Evolutionary conservation across 2,329 filamentous ascomycete species (phyloP).

Genomic region (Phyllosticta citrichinensis): DNA sequence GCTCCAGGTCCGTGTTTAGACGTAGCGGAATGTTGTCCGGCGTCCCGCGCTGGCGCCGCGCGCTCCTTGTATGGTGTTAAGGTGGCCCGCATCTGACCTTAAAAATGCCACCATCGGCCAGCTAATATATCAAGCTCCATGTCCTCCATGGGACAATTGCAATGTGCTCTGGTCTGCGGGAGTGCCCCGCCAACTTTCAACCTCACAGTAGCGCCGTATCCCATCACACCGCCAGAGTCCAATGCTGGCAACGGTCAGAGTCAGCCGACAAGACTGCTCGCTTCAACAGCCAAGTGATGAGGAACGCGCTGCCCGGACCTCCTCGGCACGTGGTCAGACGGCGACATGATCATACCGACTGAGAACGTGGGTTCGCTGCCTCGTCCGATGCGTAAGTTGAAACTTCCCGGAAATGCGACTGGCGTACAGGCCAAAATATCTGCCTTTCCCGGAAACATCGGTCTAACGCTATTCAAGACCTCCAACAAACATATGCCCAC

Average conservation of each 20-base stretch:
- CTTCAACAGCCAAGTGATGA: background rate
- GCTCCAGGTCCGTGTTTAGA: background rate
- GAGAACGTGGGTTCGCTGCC: conserved; percentile 10
- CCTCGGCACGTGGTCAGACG: background rate
- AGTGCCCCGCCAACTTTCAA: background rate
- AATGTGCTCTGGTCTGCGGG: background rate
- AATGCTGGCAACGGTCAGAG: background rate
- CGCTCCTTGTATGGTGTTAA: background rate
- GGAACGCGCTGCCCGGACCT: background rate
- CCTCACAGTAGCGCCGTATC: background rate
- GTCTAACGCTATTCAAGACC: conserved; percentile 5
- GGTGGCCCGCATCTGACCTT: background rate
- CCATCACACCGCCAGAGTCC: background rate
- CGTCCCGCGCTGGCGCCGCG: background rate
- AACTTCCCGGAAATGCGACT: background rate
- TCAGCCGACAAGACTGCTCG: background rate
- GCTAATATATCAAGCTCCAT: background rate
- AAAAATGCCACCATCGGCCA: background rate
- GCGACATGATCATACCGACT: conserved; percentile 4
- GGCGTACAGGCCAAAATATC: background rate
- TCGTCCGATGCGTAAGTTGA: conserved; percentile 9
- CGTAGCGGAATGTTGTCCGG: background rate
- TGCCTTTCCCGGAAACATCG: background rate
- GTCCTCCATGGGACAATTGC: background rate
- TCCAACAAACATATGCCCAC: conserved; percentile 9